Evolutionary conservation across 352 stramenopile genomes (phyloP), one percentile per base, ranked within the genome.

Genomic region (Phytophthora tubulina): DNA sequence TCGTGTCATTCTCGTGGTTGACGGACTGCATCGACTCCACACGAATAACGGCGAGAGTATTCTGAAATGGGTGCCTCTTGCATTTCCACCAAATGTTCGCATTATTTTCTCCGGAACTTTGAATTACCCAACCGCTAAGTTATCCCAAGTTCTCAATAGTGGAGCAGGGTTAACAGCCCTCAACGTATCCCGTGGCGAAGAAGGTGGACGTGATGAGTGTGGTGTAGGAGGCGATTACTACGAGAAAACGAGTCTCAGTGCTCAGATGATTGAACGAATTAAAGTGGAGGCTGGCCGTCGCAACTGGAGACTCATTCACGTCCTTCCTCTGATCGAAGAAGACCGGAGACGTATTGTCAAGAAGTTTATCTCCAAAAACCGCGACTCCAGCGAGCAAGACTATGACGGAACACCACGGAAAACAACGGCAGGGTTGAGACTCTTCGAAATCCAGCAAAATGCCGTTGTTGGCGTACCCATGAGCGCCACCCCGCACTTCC

Each of bases 21-120:
- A 98, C 67, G 92, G 92, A 2, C 65, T 98, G 8, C 85, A 98
- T 55, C 76, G 93, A 7, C 74, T 98, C 6, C 84, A 88, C 45
- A 95, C 86, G 31, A 95, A 80, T 36, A 88, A 97, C 62, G 92
- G 93, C 32, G 92, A 98, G 53, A 93, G 81, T 59, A 96, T 96
- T 58, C 75, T 98, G 46, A 97, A 97, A 63, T 98, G 93, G 93
- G 75, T 98, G 7, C 93, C 94, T 15, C 76, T 97, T 5, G 79
- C 76, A 17, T 96, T 98, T 52, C 92, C 93, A 30, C 73, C 90
- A 3, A 97, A 98, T 65, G 89, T 97, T 13, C 85, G 91, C 31
- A 78, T 97, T 53, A 92, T 98, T 41, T 89, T 97, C 56, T 86
- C 89, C 0, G 87, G 78, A 17, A 93, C 86, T 33, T 72, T 84